A percentile compares a stretch with the other conserved stretches of the same genome.
Evolutionary conservation across 768 basidiomycete genomes (phyloP).

Genomic region (Lyophyllum atratum): DNA sequence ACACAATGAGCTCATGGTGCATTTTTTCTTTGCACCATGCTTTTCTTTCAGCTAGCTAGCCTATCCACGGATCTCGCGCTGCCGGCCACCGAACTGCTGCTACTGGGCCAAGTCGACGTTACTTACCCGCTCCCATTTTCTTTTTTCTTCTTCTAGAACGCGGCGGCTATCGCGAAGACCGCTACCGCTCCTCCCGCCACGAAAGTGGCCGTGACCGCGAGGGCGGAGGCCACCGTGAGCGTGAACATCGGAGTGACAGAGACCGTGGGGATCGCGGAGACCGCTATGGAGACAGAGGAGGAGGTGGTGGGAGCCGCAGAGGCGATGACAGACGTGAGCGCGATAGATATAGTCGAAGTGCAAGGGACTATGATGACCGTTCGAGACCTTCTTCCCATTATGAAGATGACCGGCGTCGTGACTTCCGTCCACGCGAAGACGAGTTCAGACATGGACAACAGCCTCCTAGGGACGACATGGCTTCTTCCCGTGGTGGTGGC

Average conservation of each 20-base stretch:
- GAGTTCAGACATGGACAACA: constrained; percentile 40
- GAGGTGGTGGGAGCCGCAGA: constrained; percentile 36
- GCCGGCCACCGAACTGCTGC: constrained; percentile 37
- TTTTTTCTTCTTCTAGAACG: constrained; percentile 51
- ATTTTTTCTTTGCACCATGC: constrained; percentile 56
- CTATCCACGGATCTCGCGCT: constrained; percentile 36
- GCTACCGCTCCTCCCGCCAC: constrained; percentile 68
- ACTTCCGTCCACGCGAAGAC: constrained; percentile 45
- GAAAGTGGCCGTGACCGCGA: constrained; percentile 51
- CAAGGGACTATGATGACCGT: constrained; percentile 49
- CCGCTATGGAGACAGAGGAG: constrained; percentile 36
- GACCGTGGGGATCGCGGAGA: constrained; percentile 36
- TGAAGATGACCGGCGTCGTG: constrained; percentile 55
- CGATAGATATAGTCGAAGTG: constrained; percentile 45
- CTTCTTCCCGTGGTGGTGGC: constrained; percentile 28
- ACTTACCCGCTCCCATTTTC: constrained; percentile 54
- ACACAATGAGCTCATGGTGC: constrained; percentile 69
- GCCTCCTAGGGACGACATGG: constrained; percentile 35
- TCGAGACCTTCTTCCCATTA: constrained; percentile 40
- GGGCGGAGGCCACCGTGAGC: constrained; percentile 53
- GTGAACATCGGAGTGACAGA: constrained; percentile 48
- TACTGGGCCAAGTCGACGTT: constrained; percentile 33
- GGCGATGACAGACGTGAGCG: constrained; percentile 54
- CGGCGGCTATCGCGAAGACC: constrained; percentile 62
- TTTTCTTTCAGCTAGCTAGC: constrained; percentile 70